Percentiles rank a stretch among this genome's conserved stretches.
phyloP scores from a whole-genome alignment of 441 rosid species.

The Croton laevigatus region DNA sequence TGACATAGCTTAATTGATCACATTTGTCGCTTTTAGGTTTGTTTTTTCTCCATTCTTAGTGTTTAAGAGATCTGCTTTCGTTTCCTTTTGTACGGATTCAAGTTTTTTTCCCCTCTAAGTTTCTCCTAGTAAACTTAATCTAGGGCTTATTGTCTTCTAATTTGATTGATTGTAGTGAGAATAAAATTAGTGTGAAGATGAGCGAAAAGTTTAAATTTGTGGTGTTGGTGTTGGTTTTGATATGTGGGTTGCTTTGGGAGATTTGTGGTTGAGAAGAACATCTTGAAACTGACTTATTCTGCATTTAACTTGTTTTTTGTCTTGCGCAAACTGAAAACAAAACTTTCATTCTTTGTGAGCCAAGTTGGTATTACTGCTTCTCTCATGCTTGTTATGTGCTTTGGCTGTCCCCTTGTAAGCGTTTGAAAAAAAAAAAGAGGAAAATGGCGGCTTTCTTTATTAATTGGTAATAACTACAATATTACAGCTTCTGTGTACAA shows the following conservation, averaged over 20 bases:
- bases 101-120: neutral
- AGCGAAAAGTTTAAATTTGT: constrained; percentile 45
- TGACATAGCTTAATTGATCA: neutral
- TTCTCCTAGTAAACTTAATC: neutral
- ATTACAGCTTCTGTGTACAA: neutral
- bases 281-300: constrained; percentile 33
- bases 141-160: constrained; percentile 5
- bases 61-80: constrained; percentile 16
- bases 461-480: neutral
- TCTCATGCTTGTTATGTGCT: neutral
- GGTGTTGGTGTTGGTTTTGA: constrained; percentile 42
- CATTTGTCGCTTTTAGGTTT: constrained; percentile 16
- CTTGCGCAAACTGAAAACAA: neutral
- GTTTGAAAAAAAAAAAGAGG: neutral
- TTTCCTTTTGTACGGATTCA: no score
- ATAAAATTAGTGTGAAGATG: constrained; percentile 32
- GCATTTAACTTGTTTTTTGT: neutral
- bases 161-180: constrained; percentile 11
- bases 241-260: constrained; percentile 51
- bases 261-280: constrained; percentile 88
- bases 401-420: neutral
- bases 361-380: neutral
- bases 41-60: constrained; percentile 11
- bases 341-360: neutral
- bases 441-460: neutral